A percentile compares a stretch with the other conserved stretches of the same genome.
Evolutionary conservation across 2,329 filamentous ascomycete genomes (phyloP).

Genomic region (Dactylellina drechsleri): DNA sequence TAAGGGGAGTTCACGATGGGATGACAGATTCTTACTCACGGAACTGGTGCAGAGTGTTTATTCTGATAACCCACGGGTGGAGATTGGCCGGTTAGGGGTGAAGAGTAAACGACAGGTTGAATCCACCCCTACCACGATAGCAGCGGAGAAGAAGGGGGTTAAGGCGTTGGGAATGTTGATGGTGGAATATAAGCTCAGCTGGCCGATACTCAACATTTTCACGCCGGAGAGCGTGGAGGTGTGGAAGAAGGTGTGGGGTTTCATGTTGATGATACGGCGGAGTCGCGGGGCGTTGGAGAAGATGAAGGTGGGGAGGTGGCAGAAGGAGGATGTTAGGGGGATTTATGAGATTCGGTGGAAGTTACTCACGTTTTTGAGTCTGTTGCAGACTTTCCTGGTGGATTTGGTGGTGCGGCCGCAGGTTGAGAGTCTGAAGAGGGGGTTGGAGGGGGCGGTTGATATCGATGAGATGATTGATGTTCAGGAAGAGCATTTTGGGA

Average conservation of each 20-base stretch:
- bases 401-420: slow-evolving; percentile 49
- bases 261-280: slow-evolving; percentile 49
- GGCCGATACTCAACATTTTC: slow-evolving; percentile 39
- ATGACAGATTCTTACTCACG: slow-evolving; percentile 82
- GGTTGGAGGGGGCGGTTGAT: slow-evolving; percentile 35
- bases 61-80: slow-evolving; percentile 65
- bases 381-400: slow-evolving; percentile 44
- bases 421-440: slow-evolving; percentile 30
- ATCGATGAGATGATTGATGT: slow-evolving; percentile 53
- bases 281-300: slow-evolving; percentile 34
- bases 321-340: slow-evolving; percentile 20
- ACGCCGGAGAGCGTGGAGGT: slow-evolving; percentile 32
- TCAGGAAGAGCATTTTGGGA: slow-evolving; percentile 45
- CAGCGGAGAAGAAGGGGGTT: slow-evolving; percentile 22
- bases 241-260: slow-evolving; percentile 41
- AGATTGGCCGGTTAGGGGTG: slow-evolving; percentile 69
- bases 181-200: slow-evolving; percentile 37
- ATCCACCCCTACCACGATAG: not conserved
- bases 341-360: slow-evolving; percentile 39
- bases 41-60: slow-evolving; percentile 80
- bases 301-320: slow-evolving; percentile 31
- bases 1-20: slow-evolving; percentile 70
- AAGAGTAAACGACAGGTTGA: slow-evolving; percentile 19
- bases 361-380: slow-evolving; percentile 45
- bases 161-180: slow-evolving; percentile 46